Percentiles rank a stretch among this genome's conserved stretches.
These are phyloP conservation scores for Diaporthe sp. DNA, from an alignment of 2,329 filamentous ascomycete species.

Conservation along the genomic window DNA sequence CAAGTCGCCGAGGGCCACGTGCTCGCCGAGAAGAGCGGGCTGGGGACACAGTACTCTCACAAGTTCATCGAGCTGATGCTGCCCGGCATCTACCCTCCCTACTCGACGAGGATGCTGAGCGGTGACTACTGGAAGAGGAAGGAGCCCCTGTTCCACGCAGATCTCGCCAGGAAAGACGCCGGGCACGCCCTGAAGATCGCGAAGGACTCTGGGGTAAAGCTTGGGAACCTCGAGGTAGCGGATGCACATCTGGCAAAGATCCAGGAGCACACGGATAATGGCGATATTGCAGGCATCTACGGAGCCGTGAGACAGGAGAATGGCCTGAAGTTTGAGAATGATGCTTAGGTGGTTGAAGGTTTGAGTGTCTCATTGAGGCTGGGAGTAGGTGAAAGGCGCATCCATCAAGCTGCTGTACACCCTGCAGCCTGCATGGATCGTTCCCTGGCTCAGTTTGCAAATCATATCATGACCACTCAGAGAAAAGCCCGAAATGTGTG, in stretches of 20 bases:
- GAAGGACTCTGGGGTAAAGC: slow-evolving; percentile 68
- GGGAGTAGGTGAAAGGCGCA: no score
- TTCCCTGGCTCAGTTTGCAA: not conserved
- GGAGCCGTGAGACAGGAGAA: slow-evolving; percentile 81
- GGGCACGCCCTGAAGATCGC: slow-evolving; percentile 80
- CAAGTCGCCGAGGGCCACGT: slow-evolving; percentile 83
- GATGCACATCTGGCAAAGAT: slow-evolving; percentile 79
- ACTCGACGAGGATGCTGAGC: slow-evolving; percentile 79
- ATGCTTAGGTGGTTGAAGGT: slow-evolving; percentile 45
- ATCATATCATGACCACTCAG: not conserved
- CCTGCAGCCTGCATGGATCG: not conserved
- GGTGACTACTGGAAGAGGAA: slow-evolving; percentile 84
- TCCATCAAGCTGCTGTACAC: not conserved
- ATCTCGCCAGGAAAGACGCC: slow-evolving; percentile 86
- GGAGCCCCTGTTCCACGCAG: slow-evolving; percentile 85
- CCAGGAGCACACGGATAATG: slow-evolving; percentile 73
- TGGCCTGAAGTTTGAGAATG: slow-evolving; percentile 81
- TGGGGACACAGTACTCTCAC: slow-evolving; percentile 79
- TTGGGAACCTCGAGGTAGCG: slow-evolving; percentile 76
- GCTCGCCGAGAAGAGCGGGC: slow-evolving; percentile 83
- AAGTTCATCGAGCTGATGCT: slow-evolving; percentile 81
- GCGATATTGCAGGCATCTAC: slow-evolving; percentile 87
- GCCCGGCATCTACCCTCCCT: slow-evolving; percentile 80
- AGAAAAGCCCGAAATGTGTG: no score
- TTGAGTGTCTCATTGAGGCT: not conserved